Evolutionary conservation across 2,329 filamentous ascomycete genomes (phyloP), one percentile per base, ranked within the genome.

Genomic region (Colletotrichum aenigma): DNA sequence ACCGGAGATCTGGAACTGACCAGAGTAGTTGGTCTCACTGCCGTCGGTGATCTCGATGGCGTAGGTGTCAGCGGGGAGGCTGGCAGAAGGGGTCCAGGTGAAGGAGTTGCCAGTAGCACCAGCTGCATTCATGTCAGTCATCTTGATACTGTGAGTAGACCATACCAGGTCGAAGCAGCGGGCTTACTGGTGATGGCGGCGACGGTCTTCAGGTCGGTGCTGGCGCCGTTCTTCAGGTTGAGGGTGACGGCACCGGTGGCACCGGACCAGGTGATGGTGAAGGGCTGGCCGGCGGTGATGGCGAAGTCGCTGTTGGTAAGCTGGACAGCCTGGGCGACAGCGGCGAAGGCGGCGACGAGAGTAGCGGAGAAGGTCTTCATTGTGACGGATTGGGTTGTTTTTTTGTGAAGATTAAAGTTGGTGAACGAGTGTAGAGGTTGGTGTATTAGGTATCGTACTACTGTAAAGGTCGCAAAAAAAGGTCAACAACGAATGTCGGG

Each of bases 31-130:
- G 80, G 80, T 80, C 28, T 66, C 77, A 36, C 78, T 80, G 26
- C 79, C 79, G 78, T 89, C 87, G 32, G 70, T 76, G 79, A 89
- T 88, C 82, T 85, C 81, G 78, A 89, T 83, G 76, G 88, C 87
- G 78, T 89, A 89, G 36, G 78, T 80, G 81, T 83, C 87, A 32
- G 82, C 79, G 72, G 84, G 73, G 34, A 88, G 81, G 74, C 79
- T 78, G n/a, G 80, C 60, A 30, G 83, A 77, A 16, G 86, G 84
- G 18, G 81, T 83, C 84, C 85, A 88, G 75, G 81, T 83, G 83
- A 81, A 86, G 71, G 83, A 85, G 43, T 71, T 76, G 70, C 81
- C 84, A 61, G 83, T 80, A 64, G 80, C 77, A 74, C 77, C 80
- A 48, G 84, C 85, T 88, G 48, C 4, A 8, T 30, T 38, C 4